Evolutionary conservation across 2,329 filamentous ascomycete genomes (phyloP), one percentile per base, ranked within the genome.

Genomic region (Fusarium sp.): DNA sequence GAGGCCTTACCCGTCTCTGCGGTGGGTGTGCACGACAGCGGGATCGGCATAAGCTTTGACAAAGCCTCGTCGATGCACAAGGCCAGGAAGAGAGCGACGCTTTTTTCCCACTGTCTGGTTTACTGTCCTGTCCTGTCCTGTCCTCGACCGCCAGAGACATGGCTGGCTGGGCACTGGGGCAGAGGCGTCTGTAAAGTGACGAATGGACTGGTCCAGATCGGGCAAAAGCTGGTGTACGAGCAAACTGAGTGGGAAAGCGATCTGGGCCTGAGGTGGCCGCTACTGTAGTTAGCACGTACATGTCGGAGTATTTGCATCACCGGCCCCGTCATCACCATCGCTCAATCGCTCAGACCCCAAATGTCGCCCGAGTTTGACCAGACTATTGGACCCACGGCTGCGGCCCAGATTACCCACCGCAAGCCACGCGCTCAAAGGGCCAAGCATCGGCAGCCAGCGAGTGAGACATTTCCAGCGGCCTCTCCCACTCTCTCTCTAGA

Each of bases 161-260:
- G 53, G 53, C 60, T 60, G 40, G 60, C 54, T 53, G 23, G 47
- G n/a, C 44, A 55, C 59, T 47, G 56, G 36, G 54, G 44, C 51
- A 58, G 57, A 65, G 64, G 66, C 64, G 64, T 65, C 46, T 27
- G 13, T 27, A 23, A 39, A 34, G 39, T 63, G 46, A 62, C 60
- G 46, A 68, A 60, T 65, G 48, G 57, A 63, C 48, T 61, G 63
- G 66, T 48, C 67, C 61, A 68, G 67, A 70, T 70, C 65, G 62
- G 50, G 40, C 39, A 48, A 51, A 41, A 23, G 31, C 50, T 16
- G 43, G 51, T 52, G 61, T n/a, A 40, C 50, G 36, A 51, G 51
- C 59, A 41, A 59, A 34, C 56, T 53, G 48, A 40, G 43, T 30
- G 18, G 48, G 16, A 56, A 36, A 31, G 47, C 37, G 60, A 67